Base-by-base conservation (phyloP, 352 stramenopile genomes). In the Halophytophthora polymorphica region DNA sequence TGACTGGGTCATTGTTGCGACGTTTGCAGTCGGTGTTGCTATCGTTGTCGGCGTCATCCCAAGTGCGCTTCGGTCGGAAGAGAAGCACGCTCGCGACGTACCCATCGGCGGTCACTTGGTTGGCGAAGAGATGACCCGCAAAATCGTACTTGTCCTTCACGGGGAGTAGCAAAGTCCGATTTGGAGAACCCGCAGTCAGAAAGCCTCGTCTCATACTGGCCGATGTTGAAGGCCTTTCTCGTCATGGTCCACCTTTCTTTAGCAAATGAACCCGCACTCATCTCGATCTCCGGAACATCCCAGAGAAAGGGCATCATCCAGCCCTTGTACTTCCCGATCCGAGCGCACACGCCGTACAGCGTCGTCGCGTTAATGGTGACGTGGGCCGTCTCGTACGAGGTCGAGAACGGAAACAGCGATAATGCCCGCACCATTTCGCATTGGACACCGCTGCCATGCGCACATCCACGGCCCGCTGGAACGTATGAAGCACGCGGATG, bases 351-450 rank as follows among this genome's bases (percentile, higher is more conserved):
- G 18, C 45, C 45, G 29, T 29, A 29, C 7, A 51, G 29, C 15
- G 45, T 43, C 15, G 45, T 34, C 45, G n/a, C 45, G 37, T 54
- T 37, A 6, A 47, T 47, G 21, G 29, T 46, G 25, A 54, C 45
- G 28, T 54, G 47, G 8, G 47, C 33, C n/a, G 15, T 31, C 3
- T 14, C 23, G 37, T n/a, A 54, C 4, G n/a, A 40, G 4, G 47
- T 41, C 23, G 47, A 28, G 15, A 40, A n/a, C 19, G 47, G 47
- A n/a, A 54, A 54, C 2, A 54, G 21, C 15, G 50, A 50, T 31
- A 56, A 56, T 5, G 21, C 41, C 1, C 50, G 29, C 29, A 51
- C 45, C 45, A 29, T 31, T 51, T 51, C 19, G 12, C 21, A 42
- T 33, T 51, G 11, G 45, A 31, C 15, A 15, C 25, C 19, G 29